These are phyloP conservation scores for Mucor lusitanicus DNA, from an alignment of 371 early-diverging fungal genomes.

Conservation along the genomic window DNA sequence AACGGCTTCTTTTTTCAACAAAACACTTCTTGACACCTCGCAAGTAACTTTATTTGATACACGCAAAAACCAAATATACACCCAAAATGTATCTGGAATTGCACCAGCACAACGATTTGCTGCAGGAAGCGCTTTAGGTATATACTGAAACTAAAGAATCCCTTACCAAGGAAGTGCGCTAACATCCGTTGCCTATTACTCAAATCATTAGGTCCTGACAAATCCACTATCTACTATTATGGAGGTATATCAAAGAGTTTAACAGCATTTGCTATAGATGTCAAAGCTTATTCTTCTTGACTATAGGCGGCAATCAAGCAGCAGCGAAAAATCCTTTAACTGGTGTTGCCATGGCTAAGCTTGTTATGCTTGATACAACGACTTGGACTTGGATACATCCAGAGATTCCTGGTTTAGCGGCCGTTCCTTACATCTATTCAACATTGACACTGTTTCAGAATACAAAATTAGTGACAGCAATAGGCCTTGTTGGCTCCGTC, in stretches of 20 bases:
- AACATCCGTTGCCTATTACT: neutral
- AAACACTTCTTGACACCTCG: neutral
- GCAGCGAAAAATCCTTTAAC: no score
- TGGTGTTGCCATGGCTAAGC: no score
- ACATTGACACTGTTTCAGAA: neutral
- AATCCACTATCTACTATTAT: conserved; percentile 12
- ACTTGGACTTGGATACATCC: neutral
- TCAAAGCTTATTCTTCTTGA: neutral
- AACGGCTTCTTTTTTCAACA: neutral
- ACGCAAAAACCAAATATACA: neutral
- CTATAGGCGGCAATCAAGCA: neutral
- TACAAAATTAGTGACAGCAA: neutral
- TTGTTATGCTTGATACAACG: neutral
- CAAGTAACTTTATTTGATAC: conserved; percentile 7
- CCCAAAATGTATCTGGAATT: neutral
- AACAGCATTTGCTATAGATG: neutral
- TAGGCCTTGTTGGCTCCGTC: neutral
- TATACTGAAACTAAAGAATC: neutral
- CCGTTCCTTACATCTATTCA: neutral
- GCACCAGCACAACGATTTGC: neutral
- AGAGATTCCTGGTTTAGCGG: neutral
- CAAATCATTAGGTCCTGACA: conserved; percentile 9
- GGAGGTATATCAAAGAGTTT: conserved; percentile 4
- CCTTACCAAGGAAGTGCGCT: neutral
- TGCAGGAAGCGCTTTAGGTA: conserved; percentile 11